Evolutionary conservation across 1,284 basidiomycete species (phyloP), one percentile per base, ranked within the genome.

Genomic region (Rhizoctonia solani): DNA sequence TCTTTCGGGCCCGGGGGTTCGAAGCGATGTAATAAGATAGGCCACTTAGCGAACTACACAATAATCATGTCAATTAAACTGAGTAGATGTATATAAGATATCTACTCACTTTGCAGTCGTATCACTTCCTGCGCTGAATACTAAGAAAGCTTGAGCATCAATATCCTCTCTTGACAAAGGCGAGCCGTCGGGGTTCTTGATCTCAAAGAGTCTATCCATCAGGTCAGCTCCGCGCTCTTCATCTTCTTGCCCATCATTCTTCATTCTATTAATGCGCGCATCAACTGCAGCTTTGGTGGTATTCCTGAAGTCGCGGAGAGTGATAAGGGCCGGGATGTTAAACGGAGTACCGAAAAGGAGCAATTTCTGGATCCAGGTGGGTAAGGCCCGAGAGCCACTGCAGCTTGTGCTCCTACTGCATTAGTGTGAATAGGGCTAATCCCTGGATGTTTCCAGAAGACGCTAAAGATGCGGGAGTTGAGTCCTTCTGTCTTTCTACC

Each of bases 251-350:
- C 14, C 14, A 6, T 11, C 50, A 30, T 27, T 80, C 5, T 81
- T 81, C 94, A 76, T 9, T 93, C 85, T 71, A 87, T 85, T 66
- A 87, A 84, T 39, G 16, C 8, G 9, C 16, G 37, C 37, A 8
- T 8, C 37, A 8, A 39, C 16, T 8, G 37, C 16, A 39, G 16
- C 11, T 11, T 34, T 34, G 4, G 11, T 34, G 4, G 4, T 34
- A 4, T 34, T 11, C 32, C 8, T 8, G 8, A 8, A 39, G 16
- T 8, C 9, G 16, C 9, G 9, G 8, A 16, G 37, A 39, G 9
- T 16, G 16, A 8, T 8, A 8, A 16, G 16, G 16, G 16, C 16
- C n/a, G n/a, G n/a, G 16, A 8, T 16, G 9, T 39, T 39, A 16
- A 8, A 16, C 37, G 9, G 16, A 16, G 37, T 8, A 39, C 8